Evolutionary conservation across 164 flowering plant genomes (phyloP).

Genomic region (Dillenia suffruticosa): DNA sequence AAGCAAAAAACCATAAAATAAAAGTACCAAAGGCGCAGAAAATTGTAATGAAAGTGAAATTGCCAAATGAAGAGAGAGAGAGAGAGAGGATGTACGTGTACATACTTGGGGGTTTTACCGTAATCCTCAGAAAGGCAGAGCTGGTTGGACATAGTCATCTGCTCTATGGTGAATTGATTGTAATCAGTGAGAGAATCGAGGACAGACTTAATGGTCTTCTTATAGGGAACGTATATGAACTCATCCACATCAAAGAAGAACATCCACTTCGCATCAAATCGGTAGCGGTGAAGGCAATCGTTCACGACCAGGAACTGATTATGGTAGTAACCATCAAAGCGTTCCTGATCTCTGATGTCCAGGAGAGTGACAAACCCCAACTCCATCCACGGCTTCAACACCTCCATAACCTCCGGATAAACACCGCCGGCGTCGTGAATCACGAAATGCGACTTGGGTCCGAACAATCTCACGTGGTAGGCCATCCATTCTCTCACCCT

Average conservation of each 20-base stretch:
- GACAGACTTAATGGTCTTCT: constrained; percentile 49
- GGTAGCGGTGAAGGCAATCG: constrained; percentile 82
- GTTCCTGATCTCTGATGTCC: constrained; percentile 76
- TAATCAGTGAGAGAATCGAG: constrained; percentile 45
- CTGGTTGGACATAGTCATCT: constrained; percentile 79
- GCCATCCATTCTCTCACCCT: constrained; percentile 91
- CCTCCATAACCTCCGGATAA: constrained; percentile 70
- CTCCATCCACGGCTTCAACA: constrained; percentile 91
- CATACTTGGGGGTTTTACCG: constrained; percentile 51
- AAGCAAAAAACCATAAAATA: too few relatives aligned
- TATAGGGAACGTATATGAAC: constrained; percentile 62
- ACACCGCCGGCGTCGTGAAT: constrained; percentile 94
- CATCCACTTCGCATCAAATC: constrained; percentile 80
- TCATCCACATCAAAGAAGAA: constrained; percentile 97
- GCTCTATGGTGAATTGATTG: constrained; percentile 82
- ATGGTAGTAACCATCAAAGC: constrained; percentile 92
- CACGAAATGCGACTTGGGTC: constrained; percentile 70
- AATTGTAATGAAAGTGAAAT: not conserved
- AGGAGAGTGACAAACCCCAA: constrained; percentile 82
- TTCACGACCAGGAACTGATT: constrained; percentile 93
- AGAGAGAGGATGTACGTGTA: not conserved
- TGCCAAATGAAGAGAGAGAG: not conserved
- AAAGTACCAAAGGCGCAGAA: too few relatives aligned
- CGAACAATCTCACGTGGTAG: constrained; percentile 77
- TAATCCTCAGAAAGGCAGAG: constrained; percentile 55